Evolutionary conservation across 345 rosid species (phyloP).

Genomic region (Mangifera indica): DNA sequence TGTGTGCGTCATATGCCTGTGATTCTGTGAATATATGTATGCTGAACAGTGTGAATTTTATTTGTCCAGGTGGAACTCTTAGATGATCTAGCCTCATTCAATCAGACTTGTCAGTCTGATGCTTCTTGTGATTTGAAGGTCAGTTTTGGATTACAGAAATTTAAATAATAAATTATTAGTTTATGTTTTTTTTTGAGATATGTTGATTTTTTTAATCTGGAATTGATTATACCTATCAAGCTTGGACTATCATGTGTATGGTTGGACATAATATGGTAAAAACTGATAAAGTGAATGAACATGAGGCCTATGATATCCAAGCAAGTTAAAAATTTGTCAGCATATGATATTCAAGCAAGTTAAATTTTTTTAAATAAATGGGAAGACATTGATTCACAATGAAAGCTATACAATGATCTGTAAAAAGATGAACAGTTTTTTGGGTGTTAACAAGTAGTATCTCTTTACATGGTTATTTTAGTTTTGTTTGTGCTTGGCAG

Average conservation of each 20-base stretch:
- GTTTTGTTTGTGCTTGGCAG: constrained; percentile 40
- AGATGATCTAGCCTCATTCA: constrained; percentile 33
- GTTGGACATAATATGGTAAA: background rate
- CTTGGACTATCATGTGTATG: constrained; percentile 2
- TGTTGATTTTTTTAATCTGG: constrained; percentile 5
- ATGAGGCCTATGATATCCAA: background rate
- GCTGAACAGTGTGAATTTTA: constrained; percentile 22
- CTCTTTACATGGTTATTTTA: background rate
- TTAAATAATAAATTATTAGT: background rate
- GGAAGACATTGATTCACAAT: background rate
- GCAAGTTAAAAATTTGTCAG: background rate
- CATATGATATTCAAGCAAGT: background rate
- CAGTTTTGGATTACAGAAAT: constrained; percentile 27
- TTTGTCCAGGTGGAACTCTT: constrained; percentile 46
- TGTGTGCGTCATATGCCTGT: constrained; percentile 14
- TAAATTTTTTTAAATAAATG: background rate
- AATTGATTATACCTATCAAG: background rate
- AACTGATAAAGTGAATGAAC: background rate
- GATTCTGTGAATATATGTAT: constrained; percentile 16
- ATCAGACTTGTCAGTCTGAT: constrained; percentile 42
- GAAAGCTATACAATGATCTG: background rate
- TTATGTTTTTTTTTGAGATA: background rate
- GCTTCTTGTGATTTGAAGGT: constrained; percentile 71
- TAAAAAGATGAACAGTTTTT: background rate
- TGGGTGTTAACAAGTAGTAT: background rate